Evolutionary conservation across 495 filamentous ascomycete genomes (phyloP), one percentile per base, ranked within the genome.

Genomic region (Penicillium lagena): DNA sequence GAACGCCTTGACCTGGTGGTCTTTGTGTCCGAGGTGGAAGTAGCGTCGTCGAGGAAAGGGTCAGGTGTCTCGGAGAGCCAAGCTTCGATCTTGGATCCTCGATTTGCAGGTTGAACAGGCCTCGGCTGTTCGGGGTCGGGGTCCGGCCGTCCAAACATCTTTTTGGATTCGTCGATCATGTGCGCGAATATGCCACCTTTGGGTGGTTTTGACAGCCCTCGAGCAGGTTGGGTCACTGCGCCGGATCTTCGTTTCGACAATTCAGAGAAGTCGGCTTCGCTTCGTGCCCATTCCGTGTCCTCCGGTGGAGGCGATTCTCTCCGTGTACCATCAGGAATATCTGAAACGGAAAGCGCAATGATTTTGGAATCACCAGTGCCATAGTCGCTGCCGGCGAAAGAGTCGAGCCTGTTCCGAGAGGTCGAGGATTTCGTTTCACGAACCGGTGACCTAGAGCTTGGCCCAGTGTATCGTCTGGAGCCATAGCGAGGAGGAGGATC

Each of bases 61-160:
- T 90, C 86, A 9, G 79, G 71, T 1, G 85, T 88, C 15, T 72
- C 73, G 39, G 82, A 82, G 29, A 90, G 64, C 86, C 86, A 90
- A 2, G 81, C 81, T 63, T 89, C 85, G 37, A 90, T 87, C 67
- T 86, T 51, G 58, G 75, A 54, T 51, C 74, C 59, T 30, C 63
- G 46, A 48, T 66, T 51, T 38, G 42, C 48, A 11, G 52, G 37
- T 13, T 70, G 44, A 46, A 59, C 45, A 63, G 74, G 47, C 63
- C 66, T 51, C 50, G 74, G 49, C 61, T 61, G 43, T 71, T 82
- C 56, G 64, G 73, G 56, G 71, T 69, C 56, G 66, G 75, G 60
- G 70, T 64, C 64, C 35, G 63, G 22, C 22, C 22, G 22, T 22
- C 22, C 56, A 78, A 62, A 84, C 75, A 71, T 62, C 46, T 75